phyloP scores from a whole-genome alignment of 306 rosid genomes.

The Begonia fuchsioides region DNA sequence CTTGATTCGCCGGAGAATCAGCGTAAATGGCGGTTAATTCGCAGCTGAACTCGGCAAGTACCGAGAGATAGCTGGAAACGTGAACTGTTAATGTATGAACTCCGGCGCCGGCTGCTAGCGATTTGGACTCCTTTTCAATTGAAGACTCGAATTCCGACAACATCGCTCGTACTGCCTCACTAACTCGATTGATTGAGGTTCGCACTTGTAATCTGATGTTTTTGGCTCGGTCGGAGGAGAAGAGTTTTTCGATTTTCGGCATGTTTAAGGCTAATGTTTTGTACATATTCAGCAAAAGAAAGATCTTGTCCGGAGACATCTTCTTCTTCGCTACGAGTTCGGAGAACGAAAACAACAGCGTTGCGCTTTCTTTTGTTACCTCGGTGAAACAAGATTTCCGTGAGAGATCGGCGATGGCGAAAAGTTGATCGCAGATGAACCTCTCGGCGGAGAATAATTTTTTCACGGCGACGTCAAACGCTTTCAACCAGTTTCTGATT shows the following conservation, averaged over 20 bases:
- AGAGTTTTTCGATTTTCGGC: conserved; percentile 57
- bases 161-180: conserved; percentile 20
- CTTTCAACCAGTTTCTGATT: conserved; percentile 43
- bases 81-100: conserved; percentile 27
- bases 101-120: conserved; percentile 15
- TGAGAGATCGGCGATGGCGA: conserved; percentile 22
- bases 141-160: conserved; percentile 28
- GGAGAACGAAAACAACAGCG: conserved; percentile 43
- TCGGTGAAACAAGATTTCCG: conserved; percentile 52
- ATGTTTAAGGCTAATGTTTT: conserved; percentile 13
- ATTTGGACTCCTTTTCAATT: conserved; percentile 33
- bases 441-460: conserved; percentile 49
- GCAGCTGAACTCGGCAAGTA: conserved; percentile 23
- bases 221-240: conserved; percentile 33
- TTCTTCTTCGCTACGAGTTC: conserved; percentile 29
- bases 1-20: conserved; percentile 19
- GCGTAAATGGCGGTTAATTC: conserved; percentile 25
- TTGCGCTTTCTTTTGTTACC: conserved; percentile 41
- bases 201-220: conserved; percentile 23
- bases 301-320: conserved; percentile 38
- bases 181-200: conserved; percentile 21
- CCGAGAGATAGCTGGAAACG: conserved; percentile 28
- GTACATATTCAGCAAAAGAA: conserved; percentile 52
- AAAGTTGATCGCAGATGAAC: conserved; percentile 53
- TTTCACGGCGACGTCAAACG: conserved; percentile 24